Percentiles rank a stretch among this genome's conserved stretches.
Conservation (phyloP, 2,329 filamentous ascomycete species). For the Dendryphion nanum region DNA sequence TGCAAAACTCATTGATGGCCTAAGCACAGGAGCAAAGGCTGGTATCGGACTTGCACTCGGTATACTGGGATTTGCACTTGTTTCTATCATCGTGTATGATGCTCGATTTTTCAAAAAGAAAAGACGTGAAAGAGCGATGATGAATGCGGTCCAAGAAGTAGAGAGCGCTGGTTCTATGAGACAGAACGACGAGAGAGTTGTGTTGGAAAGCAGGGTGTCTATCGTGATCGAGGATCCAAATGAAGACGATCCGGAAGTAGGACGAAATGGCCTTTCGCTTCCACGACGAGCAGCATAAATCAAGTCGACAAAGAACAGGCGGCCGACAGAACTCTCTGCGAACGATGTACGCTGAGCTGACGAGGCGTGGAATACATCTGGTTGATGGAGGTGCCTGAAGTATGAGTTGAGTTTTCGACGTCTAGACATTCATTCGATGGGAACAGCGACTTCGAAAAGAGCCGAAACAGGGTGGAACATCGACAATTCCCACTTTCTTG, state of each 20-base stretch:
- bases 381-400: too few relatives aligned
- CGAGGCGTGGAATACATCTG: too few relatives aligned
- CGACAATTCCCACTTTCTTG: too few relatives aligned
- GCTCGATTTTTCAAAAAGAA: constrained; percentile 15
- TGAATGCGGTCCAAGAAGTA: constrained; percentile 19
- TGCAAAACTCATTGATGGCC: constrained; percentile 1
- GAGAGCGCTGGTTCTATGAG: constrained; percentile 13
- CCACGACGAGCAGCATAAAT: constrained; percentile 30
- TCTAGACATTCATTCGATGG: too few relatives aligned
- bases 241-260: constrained; percentile 10
- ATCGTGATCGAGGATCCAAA: constrained; percentile 18
- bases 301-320: too few relatives aligned
- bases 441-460: too few relatives aligned
- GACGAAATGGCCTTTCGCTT: constrained; percentile 19
- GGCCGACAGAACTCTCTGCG: too few relatives aligned
- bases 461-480: too few relatives aligned
- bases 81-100: constrained; percentile 9
- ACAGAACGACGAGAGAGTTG: constrained; percentile 20
- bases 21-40: constrained; percentile 8
- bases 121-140: constrained; percentile 15
- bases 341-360: too few relatives aligned
- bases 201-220: constrained; percentile 23
- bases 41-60: constrained; percentile 9
- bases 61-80: constrained; percentile 5
- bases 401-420: too few relatives aligned